Evolutionary conservation across 805 yeast genomes (phyloP).

Genomic region (Tetrapisispora pingtungensis): DNA sequence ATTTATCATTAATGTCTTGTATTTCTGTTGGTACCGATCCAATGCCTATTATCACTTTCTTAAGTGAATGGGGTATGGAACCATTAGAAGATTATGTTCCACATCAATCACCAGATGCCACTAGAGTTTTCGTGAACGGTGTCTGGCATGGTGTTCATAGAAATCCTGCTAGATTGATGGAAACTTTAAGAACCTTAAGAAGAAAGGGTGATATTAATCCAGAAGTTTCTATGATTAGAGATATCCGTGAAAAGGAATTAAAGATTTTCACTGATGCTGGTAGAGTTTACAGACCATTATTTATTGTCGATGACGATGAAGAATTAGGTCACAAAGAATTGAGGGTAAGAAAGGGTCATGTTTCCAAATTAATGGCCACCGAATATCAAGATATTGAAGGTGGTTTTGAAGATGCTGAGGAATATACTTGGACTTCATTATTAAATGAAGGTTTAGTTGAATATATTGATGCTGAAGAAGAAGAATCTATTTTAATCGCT

Average conservation of each 20-base stretch:
- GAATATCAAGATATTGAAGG: constrained; percentile 49
- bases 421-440: constrained; percentile 77
- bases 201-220: constrained; percentile 93
- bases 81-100: constrained; percentile 94
- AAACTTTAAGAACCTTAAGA: constrained; percentile 82
- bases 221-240: constrained; percentile 93
- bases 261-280: constrained; percentile 98
- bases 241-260: constrained; percentile 92
- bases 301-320: constrained; percentile 81
- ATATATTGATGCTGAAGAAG: constrained; percentile 97
- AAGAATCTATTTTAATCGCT: constrained; percentile 95
- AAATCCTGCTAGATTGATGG: constrained; percentile 87
- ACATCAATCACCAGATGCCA: constrained; percentile 79
- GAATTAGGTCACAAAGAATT: constrained; percentile 57
- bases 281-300: constrained; percentile 92
- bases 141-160: constrained; percentile 99
- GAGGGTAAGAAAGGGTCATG: constrained; percentile 75
- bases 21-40: constrained; percentile 97
- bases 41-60: constrained; percentile 81
- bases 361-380: constrained; percentile 53
- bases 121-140: constrained; percentile 94
- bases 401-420: constrained; percentile 43
- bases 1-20: constrained; percentile 91
- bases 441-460: constrained; percentile 84
- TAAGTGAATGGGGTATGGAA: constrained; percentile 99